A percentile compares a stretch with the other conserved stretches of the same genome.
phyloP scores from a whole-genome alignment of 176 grass and related monocot genomes.

The Luzula sylvatica region DNA sequence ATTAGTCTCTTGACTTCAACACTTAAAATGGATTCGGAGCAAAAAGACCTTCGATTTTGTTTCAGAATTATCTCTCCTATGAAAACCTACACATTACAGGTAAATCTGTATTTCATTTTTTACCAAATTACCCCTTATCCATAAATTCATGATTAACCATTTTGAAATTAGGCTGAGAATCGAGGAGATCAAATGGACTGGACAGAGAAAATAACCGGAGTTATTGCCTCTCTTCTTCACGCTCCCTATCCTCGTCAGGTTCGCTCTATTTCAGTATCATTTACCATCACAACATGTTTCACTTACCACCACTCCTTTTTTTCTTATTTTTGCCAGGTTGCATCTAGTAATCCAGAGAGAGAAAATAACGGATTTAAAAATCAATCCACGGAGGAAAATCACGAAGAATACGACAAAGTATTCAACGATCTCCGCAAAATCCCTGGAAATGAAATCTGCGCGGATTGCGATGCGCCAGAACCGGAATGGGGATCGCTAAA shows the following conservation, averaged over 20 bases:
- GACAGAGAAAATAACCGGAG: conserved; percentile 92
- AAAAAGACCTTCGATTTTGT: conserved; percentile 91
- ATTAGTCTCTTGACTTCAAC: conserved; percentile 92
- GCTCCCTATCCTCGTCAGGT: conserved; percentile 58
- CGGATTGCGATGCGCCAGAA: conserved; percentile 71
- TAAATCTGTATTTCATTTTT: conserved; percentile 20
- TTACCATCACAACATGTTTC: neutral
- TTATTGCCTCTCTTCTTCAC: conserved; percentile 94
- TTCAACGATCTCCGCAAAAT: conserved; percentile 48
- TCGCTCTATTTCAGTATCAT: neutral
- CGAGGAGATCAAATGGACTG: conserved; percentile 75
- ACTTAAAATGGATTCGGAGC: conserved; percentile 81
- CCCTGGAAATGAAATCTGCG: conserved; percentile 89
- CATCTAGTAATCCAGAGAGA: conserved; percentile 26
- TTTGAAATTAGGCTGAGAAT: conserved; percentile 57
- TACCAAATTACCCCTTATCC: neutral
- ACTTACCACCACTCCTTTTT: neutral
- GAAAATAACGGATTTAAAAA: conserved; percentile 35
- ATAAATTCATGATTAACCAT: neutral
- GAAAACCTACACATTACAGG: conserved; percentile 87
- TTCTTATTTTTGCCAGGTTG: conserved; percentile 37
- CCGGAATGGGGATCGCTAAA: conserved; percentile 97
- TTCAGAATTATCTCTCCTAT: conserved; percentile 91
- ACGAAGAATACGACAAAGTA: conserved; percentile 53
- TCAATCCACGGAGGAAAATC: conserved; percentile 31